Percentiles rank a stretch among this genome's conserved stretches.
Conservation (phyloP, 2,329 filamentous ascomycete species). For the Exserohilum turcica region DNA sequence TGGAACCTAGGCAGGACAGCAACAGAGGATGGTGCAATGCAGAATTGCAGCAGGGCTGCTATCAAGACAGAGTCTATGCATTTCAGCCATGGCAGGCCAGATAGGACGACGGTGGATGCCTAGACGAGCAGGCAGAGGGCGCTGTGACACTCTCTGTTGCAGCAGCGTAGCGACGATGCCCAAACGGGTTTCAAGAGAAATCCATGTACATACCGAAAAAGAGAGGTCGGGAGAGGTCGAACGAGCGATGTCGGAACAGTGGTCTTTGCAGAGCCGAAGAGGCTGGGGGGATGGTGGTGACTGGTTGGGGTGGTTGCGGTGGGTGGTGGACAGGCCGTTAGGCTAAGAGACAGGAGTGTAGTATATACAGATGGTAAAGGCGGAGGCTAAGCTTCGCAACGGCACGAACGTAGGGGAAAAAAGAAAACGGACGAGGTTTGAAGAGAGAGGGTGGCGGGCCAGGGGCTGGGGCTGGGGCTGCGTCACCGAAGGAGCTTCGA, state of each 20-base stretch:
- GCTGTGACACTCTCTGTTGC: constrained; percentile 44
- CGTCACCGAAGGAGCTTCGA: constrained; percentile 35
- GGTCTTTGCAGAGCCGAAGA: constrained; percentile 9
- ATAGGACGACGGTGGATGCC: constrained; percentile 15
- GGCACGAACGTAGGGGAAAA: constrained; percentile 21
- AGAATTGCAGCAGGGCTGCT: constrained; percentile 14
- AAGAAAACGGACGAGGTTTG: constrained; percentile 18
- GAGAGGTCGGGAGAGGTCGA: constrained; percentile 46
- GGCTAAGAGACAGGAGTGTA: constrained; percentile 13
- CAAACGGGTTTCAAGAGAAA: constrained; percentile 43
- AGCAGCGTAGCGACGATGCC: constrained; percentile 33
- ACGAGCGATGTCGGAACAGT: constrained; percentile 31
- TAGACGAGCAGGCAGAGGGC: constrained; percentile 22
- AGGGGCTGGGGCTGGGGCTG: neutral
- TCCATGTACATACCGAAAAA: constrained; percentile 41
- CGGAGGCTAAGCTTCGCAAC: constrained; percentile 20
- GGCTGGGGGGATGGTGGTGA: neutral
- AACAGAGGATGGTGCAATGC: constrained; percentile 23
- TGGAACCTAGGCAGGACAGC: constrained; percentile 26
- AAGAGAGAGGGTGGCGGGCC: constrained; percentile 17
- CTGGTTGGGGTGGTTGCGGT: neutral
- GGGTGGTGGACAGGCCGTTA: constrained; percentile 17
- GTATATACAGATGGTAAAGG: constrained; percentile 17
- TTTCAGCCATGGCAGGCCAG: constrained; percentile 8
- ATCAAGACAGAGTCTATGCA: constrained; percentile 7